Evolutionary conservation across 1,284 basidiomycete genomes (phyloP).

Genomic region (Naganishia albida): DNA sequence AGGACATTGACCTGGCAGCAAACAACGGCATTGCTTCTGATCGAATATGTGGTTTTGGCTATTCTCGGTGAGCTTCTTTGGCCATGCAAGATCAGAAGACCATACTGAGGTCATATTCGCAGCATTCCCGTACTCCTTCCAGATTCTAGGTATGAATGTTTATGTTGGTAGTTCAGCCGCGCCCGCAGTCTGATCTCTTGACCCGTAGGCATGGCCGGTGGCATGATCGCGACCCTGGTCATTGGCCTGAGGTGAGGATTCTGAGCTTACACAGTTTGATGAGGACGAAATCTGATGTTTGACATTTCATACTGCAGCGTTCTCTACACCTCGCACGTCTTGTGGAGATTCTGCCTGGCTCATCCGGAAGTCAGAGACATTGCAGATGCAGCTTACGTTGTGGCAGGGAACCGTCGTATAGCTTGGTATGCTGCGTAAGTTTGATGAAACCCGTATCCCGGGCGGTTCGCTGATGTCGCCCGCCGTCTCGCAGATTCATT

Average conservation of each 20-base stretch:
- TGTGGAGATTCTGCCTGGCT: constrained; percentile 63
- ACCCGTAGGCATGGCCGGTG: constrained; percentile 33
- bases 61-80: constrained; percentile 44
- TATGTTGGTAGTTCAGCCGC: constrained; percentile 35
- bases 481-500: constrained; percentile 27
- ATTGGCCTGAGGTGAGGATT: constrained; percentile 43
- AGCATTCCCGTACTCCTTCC: constrained; percentile 56
- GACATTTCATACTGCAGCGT: constrained; percentile 33
- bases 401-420: constrained; percentile 37
- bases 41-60: constrained; percentile 52
- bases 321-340: constrained; percentile 57
- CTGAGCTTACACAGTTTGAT: no score
- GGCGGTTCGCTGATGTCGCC: no score
- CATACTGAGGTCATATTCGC: neutral
- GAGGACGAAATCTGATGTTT: no score
- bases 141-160: constrained; percentile 62
- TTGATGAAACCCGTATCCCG: no score
- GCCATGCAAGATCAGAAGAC: constrained; percentile 31
- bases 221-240: constrained; percentile 57
- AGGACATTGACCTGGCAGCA: constrained; percentile 50
- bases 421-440: constrained; percentile 35
- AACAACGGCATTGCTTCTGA: constrained; percentile 49
- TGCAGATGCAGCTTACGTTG: constrained; percentile 43
- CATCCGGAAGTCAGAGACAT: constrained; percentile 34
- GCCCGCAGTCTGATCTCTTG: no score